phyloP scores from a whole-genome alignment of 2,329 filamentous ascomycete species.

The Domatiomyces globalis region DNA sequence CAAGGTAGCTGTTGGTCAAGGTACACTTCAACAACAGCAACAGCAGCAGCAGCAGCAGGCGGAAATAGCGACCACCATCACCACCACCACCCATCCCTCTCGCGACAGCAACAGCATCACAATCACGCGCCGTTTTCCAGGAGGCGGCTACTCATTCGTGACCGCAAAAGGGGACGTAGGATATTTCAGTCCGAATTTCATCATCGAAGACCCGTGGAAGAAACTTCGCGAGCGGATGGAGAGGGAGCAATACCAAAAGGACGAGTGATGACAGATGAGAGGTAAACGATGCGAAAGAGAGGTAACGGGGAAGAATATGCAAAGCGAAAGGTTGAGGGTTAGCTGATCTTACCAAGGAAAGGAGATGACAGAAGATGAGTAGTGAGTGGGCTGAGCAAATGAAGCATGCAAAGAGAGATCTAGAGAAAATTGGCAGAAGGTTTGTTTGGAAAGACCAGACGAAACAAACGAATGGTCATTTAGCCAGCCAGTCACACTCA shows the following conservation, averaged over 20 bases:
- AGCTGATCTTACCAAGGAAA: too few species aligned
- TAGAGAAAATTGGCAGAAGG: too few species aligned
- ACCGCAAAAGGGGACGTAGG: slow-evolving; percentile 16
- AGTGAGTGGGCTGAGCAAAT: background rate
- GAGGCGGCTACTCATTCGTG: slow-evolving; percentile 8
- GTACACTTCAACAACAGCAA: background rate
- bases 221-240: slow-evolving; percentile 1
- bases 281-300: background rate
- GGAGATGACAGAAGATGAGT: background rate
- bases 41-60: too few species aligned
- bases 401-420: too few species aligned
- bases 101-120: background rate
- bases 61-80: too few species aligned
- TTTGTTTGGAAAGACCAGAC: too few species aligned
- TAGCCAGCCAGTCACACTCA: too few species aligned
- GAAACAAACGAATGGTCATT: too few species aligned
- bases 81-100: background rate
- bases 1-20: background rate
- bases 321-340: too few species aligned
- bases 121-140: slow-evolving; percentile 4
- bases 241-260: background rate
- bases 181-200: slow-evolving; percentile 18
- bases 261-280: background rate
- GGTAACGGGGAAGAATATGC: too few species aligned
- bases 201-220: slow-evolving; percentile 16